Evolutionary conservation across 345 rosid genomes (phyloP).

Genomic region (Camelina sativa): DNA sequence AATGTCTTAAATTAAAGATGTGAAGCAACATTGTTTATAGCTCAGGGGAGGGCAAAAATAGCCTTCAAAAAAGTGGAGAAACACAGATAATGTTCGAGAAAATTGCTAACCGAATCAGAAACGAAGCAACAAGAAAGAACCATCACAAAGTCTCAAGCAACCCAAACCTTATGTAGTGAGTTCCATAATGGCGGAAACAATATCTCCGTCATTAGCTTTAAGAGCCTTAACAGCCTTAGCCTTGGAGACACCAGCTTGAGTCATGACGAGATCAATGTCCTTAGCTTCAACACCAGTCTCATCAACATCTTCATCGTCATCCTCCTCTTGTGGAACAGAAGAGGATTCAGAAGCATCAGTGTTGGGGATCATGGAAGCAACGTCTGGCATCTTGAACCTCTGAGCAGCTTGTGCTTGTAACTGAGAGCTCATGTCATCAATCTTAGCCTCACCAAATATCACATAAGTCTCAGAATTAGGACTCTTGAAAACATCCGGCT

Average conservation of each 20-base stretch:
- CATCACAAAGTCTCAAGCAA: background rate
- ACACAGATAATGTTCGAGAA: conserved; percentile 18
- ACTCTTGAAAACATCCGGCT: conserved; percentile 91
- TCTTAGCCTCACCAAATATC: conserved; percentile 84
- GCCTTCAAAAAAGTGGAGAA: conserved; percentile 15
- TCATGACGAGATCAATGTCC: conserved; percentile 87
- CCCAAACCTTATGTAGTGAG: conserved; percentile 63
- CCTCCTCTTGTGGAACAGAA: conserved; percentile 55
- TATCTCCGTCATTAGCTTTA: conserved; percentile 69
- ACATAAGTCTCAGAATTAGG: conserved; percentile 84
- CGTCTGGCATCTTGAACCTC: conserved; percentile 87
- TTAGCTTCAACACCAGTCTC: conserved; percentile 78
- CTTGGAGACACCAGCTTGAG: conserved; percentile 82
- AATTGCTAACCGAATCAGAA: conserved; percentile 5
- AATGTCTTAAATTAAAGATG: conserved; percentile 6
- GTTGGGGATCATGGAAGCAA: conserved; percentile 70
- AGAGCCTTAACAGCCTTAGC: conserved; percentile 82
- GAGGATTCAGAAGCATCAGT: conserved; percentile 55
- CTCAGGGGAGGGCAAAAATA: background rate
- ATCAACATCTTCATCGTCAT: conserved; percentile 82
- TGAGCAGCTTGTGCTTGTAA: conserved; percentile 92
- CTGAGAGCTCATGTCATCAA: conserved; percentile 73
- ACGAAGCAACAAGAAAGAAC: conserved; percentile 7
- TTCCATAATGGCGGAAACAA: conserved; percentile 94
- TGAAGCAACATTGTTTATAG: conserved; percentile 24